phyloP scores from a whole-genome alignment of 2,329 filamentous ascomycete genomes.

The Aspergillus sp. region DNA sequence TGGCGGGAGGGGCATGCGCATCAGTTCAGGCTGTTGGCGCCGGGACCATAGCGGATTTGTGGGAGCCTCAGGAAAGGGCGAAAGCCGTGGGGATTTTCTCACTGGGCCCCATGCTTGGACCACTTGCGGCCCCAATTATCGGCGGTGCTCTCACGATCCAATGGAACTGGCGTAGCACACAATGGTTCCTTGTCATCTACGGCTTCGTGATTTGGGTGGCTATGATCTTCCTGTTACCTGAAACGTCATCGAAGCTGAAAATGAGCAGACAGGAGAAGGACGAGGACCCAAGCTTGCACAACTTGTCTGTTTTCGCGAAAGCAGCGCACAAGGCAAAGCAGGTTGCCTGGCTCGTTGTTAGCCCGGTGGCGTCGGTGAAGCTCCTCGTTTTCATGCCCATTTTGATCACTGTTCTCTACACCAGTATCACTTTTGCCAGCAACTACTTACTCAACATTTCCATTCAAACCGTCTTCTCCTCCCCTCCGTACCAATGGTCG shows the following conservation, averaged over 20 bases:
- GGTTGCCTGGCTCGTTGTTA: slow-evolving; percentile 14
- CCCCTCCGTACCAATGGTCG: slow-evolving; percentile 29
- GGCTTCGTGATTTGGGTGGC: slow-evolving; percentile 22
- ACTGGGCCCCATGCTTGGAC: slow-evolving; percentile 33
- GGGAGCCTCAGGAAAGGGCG: slow-evolving; percentile 31
- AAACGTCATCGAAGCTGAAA: slow-evolving; percentile 27
- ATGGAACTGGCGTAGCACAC: slow-evolving; percentile 30
- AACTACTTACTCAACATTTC: slow-evolving; percentile 34
- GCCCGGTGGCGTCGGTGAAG: slow-evolving; percentile 28
- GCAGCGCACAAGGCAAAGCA: not conserved
- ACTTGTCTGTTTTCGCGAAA: slow-evolving; percentile 4
- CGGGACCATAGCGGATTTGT: slow-evolving; percentile 34
- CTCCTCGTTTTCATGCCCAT: slow-evolving; percentile 32
- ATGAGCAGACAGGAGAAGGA: slow-evolving; percentile 13
- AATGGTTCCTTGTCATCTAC: slow-evolving; percentile 34
- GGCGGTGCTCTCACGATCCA: slow-evolving; percentile 30
- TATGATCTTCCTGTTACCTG: slow-evolving; percentile 29
- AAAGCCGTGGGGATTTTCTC: slow-evolving; percentile 35
- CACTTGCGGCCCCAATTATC: slow-evolving; percentile 31
- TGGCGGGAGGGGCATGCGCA: slow-evolving; percentile 32
- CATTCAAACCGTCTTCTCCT: slow-evolving; percentile 30
- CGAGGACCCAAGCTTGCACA: slow-evolving; percentile 4
- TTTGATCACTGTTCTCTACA: slow-evolving; percentile 28
- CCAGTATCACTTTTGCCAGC: slow-evolving; percentile 30
- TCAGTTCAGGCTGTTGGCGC: slow-evolving; percentile 36